These are phyloP conservation scores for Fraxinus anomala DNA, from an alignment of 257 asterid species.

Conservation along the genomic window DNA sequence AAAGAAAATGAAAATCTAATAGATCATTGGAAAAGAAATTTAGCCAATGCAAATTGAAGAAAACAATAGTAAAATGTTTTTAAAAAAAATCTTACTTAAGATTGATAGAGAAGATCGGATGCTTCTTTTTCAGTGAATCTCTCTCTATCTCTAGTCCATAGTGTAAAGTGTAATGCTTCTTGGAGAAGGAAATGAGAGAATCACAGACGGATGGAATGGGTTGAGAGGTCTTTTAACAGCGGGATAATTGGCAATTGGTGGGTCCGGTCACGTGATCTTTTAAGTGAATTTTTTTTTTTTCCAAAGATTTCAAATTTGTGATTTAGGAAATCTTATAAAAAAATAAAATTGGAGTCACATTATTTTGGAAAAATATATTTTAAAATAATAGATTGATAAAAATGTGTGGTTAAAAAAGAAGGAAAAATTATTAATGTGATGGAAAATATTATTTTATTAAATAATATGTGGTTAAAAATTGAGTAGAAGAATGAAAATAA, in stretches of 20 bases:
- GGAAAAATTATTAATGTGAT: no score
- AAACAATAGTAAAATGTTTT: conserved; percentile 5
- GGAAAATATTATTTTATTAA: no score
- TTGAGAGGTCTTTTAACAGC: neutral
- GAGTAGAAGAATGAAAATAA: no score
- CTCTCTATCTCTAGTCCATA: neutral
- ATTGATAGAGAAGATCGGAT: neutral
- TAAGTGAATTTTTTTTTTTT: no score
- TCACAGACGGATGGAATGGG: neutral
- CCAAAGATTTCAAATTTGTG: no score
- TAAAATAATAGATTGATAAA: no score
- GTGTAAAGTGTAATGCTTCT: conserved; percentile 23
- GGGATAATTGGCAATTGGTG: conserved; percentile 1
- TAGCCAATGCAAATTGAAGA: neutral
- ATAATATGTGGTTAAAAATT: no score
- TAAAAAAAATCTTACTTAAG: conserved; percentile 15
- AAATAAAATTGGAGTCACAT: no score
- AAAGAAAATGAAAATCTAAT: neutral
- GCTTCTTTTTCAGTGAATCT: neutral
- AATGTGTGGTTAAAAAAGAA: no score
- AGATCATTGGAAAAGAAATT: neutral
- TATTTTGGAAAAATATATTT: no score
- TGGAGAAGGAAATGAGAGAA: conserved; percentile 28
- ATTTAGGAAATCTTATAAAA: no score
- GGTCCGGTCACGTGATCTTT: conserved; percentile 3